These are phyloP conservation scores for Penicillium sp. DNA, from an alignment of 2,329 filamentous ascomycete species.

Conservation along the genomic window DNA sequence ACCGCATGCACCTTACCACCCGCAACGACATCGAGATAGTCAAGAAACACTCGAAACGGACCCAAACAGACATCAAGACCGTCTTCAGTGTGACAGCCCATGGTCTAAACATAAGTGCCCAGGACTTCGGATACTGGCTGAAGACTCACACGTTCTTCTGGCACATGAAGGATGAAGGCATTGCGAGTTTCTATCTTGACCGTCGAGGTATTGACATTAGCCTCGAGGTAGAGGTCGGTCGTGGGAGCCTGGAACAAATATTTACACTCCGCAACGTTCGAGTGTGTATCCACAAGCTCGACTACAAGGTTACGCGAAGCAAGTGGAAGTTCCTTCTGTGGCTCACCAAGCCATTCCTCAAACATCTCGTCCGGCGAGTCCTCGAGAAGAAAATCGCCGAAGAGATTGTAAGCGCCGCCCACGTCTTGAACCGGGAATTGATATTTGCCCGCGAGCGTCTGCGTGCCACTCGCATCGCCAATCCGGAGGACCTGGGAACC, in stretches of 20 bases:
- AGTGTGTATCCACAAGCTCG: slow-evolving; percentile 82
- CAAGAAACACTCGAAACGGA: slow-evolving; percentile 68
- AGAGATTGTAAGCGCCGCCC: slow-evolving; percentile 67
- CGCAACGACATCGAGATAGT: slow-evolving; percentile 83
- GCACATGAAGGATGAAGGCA: slow-evolving; percentile 74
- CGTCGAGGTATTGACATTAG: slow-evolving; percentile 83
- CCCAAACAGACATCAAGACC: slow-evolving; percentile 65
- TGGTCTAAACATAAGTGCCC: slow-evolving; percentile 77
- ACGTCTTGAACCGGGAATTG: slow-evolving; percentile 77
- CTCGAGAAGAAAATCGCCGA: slow-evolving; percentile 75
- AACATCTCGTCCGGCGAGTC: slow-evolving; percentile 73
- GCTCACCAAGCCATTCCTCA: slow-evolving; percentile 79
- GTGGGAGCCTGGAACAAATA: slow-evolving; percentile 75
- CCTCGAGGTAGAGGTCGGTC: slow-evolving; percentile 78
- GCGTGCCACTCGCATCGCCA: slow-evolving; percentile 77
- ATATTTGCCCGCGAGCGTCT: slow-evolving; percentile 83
- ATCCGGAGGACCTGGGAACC: slow-evolving; percentile 74
- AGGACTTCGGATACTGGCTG: slow-evolving; percentile 88
- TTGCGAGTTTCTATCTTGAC: slow-evolving; percentile 82
- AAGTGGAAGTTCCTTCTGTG: slow-evolving; percentile 76
- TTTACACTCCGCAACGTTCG: slow-evolving; percentile 72
- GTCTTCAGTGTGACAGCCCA: slow-evolving; percentile 74
- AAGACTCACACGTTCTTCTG: slow-evolving; percentile 73
- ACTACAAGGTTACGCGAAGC: slow-evolving; percentile 68
- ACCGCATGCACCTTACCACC: slow-evolving; percentile 74